Evolutionary conservation across 306 rosid species (phyloP), one percentile per base, ranked within the genome.

Genomic region (Vigna radiata): DNA sequence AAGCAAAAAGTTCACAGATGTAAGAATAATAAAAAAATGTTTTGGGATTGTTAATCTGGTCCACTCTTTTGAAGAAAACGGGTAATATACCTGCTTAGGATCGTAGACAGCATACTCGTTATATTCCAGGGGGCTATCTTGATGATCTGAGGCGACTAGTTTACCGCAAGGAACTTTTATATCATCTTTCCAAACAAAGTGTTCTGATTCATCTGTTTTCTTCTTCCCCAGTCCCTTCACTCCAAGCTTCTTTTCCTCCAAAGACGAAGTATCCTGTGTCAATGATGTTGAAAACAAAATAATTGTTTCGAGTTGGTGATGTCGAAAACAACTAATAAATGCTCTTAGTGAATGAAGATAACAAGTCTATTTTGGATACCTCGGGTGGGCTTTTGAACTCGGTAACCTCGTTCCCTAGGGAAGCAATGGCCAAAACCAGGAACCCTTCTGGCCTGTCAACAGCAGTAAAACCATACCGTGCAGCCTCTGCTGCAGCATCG

Each of bases 381-480:
- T 90, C 91, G 0, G 90, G 92, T 44, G 82, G 78, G 39, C 12
- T 82, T 39, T 83, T 86, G 27, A 87, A 11, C 77, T 87, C 92
- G 0, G 25, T 76, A 11, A 82, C 75, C 44, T 92, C 83, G 23
- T 90, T 52, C 69, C 96, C 97, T 6, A 89, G 83, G 58, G 97
- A 90, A 77, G 89, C 97, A 82, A 92, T 84, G 43, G 97, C 97
- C 78, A 95, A 81, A 77, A 92, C 87, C 89, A 92, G 72, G 90
- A 89, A 89, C 19, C 97, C 97, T 80, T 95, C 97, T 59, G 92
- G 93, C 59, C 96, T 83, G 72, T 95, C 98, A 23, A 88, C 89
- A 0, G 97, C 92, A 3, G 97, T 95, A 48, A 83, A 94, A 4
- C 97, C 96, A 62, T 92, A 90, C 59, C 82, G 78, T 36, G 97